Conservation (phyloP, 1,284 basidiomycete genomes). For the Gomphus bonarii region DNA sequence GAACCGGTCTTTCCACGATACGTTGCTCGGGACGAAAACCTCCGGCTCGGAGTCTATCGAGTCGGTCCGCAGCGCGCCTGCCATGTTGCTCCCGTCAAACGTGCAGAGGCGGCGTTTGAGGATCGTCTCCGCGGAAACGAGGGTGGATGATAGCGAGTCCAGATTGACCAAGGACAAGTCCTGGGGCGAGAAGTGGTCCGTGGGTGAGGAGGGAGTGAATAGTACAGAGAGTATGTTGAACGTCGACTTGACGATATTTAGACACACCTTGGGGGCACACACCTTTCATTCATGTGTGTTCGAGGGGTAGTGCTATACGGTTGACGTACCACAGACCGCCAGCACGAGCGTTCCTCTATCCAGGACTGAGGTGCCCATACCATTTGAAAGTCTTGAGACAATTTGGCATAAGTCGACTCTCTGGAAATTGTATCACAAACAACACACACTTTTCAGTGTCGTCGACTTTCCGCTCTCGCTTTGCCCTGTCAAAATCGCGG, state of each 20-base stretch:
- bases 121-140: conserved; percentile 44
- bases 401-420: conserved; percentile 10
- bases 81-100: conserved; percentile 28
- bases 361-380: conserved; percentile 42
- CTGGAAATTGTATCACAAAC: conserved; percentile 23
- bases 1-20: conserved; percentile 6
- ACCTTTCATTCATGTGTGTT: background rate
- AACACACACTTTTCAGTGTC: conserved; percentile 48
- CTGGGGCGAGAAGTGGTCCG: background rate
- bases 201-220: background rate
- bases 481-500: conserved; percentile 25
- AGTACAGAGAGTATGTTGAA: conserved; percentile 4
- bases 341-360: conserved; percentile 43
- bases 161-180: conserved; percentile 19
- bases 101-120: conserved; percentile 41
- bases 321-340: conserved; percentile 36
- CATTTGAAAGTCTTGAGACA: conserved; percentile 36
- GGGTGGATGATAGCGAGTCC: conserved; percentile 39
- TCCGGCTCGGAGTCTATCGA: background rate
- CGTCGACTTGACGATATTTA: conserved; percentile 6
- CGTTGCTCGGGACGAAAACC: background rate
- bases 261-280: conserved; percentile 7
- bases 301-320: background rate
- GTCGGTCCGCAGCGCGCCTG: conserved; percentile 10
- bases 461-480: conserved; percentile 54